Conservation (phyloP, 495 filamentous ascomycete species). For the Darksidea phi region DNA sequence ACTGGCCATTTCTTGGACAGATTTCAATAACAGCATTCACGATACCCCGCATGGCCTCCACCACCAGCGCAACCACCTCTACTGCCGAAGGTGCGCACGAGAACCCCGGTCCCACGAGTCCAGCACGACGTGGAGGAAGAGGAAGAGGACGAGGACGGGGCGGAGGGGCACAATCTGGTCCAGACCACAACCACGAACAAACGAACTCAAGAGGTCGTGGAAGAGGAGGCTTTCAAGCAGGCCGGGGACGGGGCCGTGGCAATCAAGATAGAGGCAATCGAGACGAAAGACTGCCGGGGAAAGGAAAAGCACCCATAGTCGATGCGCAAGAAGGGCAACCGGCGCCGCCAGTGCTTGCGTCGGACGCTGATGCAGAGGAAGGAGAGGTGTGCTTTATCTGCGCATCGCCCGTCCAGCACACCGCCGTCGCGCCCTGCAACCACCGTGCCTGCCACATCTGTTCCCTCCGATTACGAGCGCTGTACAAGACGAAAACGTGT, state of each 20-base stretch:
- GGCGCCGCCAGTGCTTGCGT: not conserved
- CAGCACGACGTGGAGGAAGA: conserved; percentile 23
- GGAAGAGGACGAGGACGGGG: conserved; percentile 20
- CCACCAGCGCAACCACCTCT: conserved; percentile 9
- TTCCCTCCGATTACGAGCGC: conserved; percentile 77
- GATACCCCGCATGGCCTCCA: conserved; percentile 33
- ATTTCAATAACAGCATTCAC: not conserved
- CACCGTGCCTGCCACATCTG: conserved; percentile 96
- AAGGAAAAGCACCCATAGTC: conserved; percentile 35
- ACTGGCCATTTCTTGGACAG: not conserved
- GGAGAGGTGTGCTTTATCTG: conserved; percentile 93
- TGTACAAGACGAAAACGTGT: conserved; percentile 95
- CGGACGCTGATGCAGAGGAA: conserved; percentile 31
- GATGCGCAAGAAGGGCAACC: conserved; percentile 4
- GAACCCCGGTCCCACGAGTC: conserved; percentile 21
- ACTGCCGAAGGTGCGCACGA: conserved; percentile 10
- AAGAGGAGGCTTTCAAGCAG: conserved; percentile 32
- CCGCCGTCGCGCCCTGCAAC: conserved; percentile 86
- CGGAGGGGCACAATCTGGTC: conserved; percentile 1
- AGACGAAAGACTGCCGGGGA: conserved; percentile 2
- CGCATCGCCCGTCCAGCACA: conserved; percentile 79
- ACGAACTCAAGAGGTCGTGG: conserved; percentile 30
- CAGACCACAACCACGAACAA: conserved; percentile 6
- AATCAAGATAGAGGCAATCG: conserved; percentile 28
- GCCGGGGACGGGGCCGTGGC: conserved; percentile 31